Evolutionary conservation across 1,139 yeast genomes (phyloP).

Genomic region (Suhomyces bolitotheri): DNA sequence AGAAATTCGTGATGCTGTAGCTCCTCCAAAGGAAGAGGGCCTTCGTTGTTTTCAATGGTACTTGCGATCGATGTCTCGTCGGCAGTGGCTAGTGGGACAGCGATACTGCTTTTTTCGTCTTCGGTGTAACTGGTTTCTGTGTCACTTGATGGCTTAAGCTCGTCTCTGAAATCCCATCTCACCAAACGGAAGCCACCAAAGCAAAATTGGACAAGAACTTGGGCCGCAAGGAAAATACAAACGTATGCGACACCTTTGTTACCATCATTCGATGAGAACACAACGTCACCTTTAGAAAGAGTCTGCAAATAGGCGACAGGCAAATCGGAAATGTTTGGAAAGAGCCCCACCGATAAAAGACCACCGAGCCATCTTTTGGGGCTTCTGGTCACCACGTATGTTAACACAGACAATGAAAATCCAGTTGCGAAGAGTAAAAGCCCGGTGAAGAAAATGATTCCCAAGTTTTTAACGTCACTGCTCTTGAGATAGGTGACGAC

Average conservation of each 20-base stretch:
- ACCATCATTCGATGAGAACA: constrained; percentile 59
- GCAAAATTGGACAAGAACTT: constrained; percentile 70
- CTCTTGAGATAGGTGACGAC: constrained; percentile 70
- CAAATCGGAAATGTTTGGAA: constrained; percentile 74
- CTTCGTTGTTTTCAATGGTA: constrained; percentile 1
- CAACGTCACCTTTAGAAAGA: constrained; percentile 60
- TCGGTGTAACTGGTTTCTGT: constrained; percentile 1
- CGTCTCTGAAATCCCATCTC: constrained; percentile 64
- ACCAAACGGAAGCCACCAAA: constrained; percentile 71
- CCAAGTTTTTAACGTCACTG: constrained; percentile 71
- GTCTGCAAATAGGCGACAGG: constrained; percentile 90
- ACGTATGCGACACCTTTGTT: constrained; percentile 84
- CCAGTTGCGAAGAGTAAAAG: constrained; percentile 45
- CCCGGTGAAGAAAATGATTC: constrained; percentile 64
- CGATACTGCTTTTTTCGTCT: constrained; percentile 7
- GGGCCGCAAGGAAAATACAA: constrained; percentile 74
- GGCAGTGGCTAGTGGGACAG: not conserved
- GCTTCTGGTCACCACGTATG: constrained; percentile 40
- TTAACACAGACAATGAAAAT: constrained; percentile 34
- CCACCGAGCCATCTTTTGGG: constrained; percentile 86
- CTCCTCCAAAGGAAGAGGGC: constrained; percentile 9
- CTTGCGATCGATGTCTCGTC: constrained; percentile 11
- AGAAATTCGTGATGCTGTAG: constrained; percentile 24
- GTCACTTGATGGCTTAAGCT: constrained; percentile 14
- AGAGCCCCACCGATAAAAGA: constrained; percentile 60